Base-by-base conservation (phyloP, 306 rosid genomes). In the Psophocarpus tetragonolobus region DNA sequence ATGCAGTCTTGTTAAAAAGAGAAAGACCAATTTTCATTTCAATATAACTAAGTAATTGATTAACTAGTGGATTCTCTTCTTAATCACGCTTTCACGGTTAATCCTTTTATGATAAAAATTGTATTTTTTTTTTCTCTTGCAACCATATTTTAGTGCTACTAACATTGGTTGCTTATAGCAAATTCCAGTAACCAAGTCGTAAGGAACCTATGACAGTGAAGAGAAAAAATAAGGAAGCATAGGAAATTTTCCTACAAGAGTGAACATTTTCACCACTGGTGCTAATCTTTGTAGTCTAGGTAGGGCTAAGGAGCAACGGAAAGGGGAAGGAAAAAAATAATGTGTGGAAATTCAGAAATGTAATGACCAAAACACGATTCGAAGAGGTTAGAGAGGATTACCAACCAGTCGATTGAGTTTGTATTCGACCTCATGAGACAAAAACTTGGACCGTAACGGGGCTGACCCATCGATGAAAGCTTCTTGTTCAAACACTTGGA, bases 351-450 rank as follows among this genome's bases (percentile, higher is more conserved):
- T 12, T 24, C 63, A 29, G 20, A 29, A 71, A 5, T 75, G 26
- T 44, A 67, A 54, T 6, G 4, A 3, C 5, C 68, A 38, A 69
- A 42, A 79, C 20, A 72, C 23, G 23, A 30, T n/a, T 30, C 23
- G 39, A 13, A 63, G 42, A 20, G 57, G 15, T 44, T 24, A 61
- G 53, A 38, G 3, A 68, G 26, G 15, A 79, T 38, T 35, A 86
- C 94, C 6, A 78, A 94, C 98, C 95, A 87, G 29, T 74, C 76
- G 79, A 82, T 94, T 94, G 60, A 92, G 89, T 2, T 45, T 86
- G 8, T 89, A 70, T 72, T 95, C 91, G 63, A 87, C 8, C 17
- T 82, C 81, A 47, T 13, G 76, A 38, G 65, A 58, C 50, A 77
- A 51, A 66, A 76, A 30, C 50, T 36, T 83, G 11, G 68, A 20